phyloP scores from a whole-genome alignment of 1,284 basidiomycete genomes.

The Apiotrichum montevideense region DNA sequence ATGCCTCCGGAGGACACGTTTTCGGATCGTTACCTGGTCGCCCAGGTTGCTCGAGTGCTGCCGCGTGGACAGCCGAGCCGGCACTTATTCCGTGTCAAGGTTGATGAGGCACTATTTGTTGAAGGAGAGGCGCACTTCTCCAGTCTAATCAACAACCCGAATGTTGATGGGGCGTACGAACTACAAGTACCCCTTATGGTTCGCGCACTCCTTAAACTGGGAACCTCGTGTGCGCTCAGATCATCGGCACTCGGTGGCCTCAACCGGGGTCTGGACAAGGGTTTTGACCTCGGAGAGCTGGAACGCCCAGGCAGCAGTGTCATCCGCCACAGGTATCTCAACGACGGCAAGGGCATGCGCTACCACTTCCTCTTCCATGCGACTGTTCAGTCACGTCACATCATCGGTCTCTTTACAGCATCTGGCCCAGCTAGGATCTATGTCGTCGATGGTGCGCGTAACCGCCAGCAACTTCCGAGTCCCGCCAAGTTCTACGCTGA shows the following conservation, averaged over 20 bases:
- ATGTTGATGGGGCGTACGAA: conserved; percentile 93
- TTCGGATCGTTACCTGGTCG: conserved; percentile 61
- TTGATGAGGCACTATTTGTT: conserved; percentile 76
- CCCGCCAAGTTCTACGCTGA: conserved; percentile 67
- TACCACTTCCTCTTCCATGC: conserved; percentile 93
- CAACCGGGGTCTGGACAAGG: conserved; percentile 73
- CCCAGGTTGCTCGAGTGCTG: conserved; percentile 69
- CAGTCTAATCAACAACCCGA: conserved; percentile 85
- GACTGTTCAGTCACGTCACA: conserved; percentile 67
- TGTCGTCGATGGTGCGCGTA: conserved; percentile 80
- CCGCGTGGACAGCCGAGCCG: conserved; percentile 71
- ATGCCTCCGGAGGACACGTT: conserved; percentile 61
- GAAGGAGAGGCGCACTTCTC: conserved; percentile 86
- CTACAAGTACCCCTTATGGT: conserved; percentile 79
- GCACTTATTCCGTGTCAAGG: conserved; percentile 77
- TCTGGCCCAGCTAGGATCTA: conserved; percentile 69
- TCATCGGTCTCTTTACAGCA: conserved; percentile 84
- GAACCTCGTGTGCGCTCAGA: conserved; percentile 70
- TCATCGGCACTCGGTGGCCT: conserved; percentile 63
- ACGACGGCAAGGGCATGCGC: conserved; percentile 65
- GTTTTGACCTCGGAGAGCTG: conserved; percentile 80
- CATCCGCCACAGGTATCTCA: conserved; percentile 67
- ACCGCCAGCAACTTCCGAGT: conserved; percentile 72
- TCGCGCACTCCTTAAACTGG: conserved; percentile 76
- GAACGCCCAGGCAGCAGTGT: conserved; percentile 58